These are phyloP conservation scores for Suillus lakei DNA, from an alignment of 768 basidiomycete species.

Conservation along the genomic window DNA sequence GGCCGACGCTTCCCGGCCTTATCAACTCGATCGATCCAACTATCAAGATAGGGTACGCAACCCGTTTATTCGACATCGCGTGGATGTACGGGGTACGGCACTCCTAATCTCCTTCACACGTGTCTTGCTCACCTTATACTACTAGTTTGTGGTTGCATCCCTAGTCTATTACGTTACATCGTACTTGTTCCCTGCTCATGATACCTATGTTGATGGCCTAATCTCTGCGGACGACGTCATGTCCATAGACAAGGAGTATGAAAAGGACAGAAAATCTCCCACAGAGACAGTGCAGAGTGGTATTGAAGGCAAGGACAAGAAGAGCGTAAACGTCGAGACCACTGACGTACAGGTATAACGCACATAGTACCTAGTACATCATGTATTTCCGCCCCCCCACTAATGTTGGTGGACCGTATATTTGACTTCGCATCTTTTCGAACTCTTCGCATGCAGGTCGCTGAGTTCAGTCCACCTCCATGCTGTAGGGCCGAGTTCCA, in stretches of 20 bases:
- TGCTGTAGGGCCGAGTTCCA: no score
- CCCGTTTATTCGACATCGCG: constrained; percentile 67
- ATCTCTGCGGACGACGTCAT: constrained; percentile 25
- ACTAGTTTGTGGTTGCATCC: constrained; percentile 30
- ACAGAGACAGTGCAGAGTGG: constrained; percentile 1
- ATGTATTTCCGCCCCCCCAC: no score
- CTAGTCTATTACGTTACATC: constrained; percentile 32
- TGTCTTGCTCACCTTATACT: constrained; percentile 12
- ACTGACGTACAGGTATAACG: background rate
- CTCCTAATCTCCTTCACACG: constrained; percentile 4
- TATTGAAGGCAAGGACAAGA: constrained; percentile 6
- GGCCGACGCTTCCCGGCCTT: constrained; percentile 78
- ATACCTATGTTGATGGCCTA: constrained; percentile 31
- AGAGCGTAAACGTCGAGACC: background rate
- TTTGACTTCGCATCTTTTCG: background rate
- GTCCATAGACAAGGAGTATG: constrained; percentile 3
- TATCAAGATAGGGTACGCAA: constrained; percentile 62
- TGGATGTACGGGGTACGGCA: constrained; percentile 75
- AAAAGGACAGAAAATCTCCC: background rate
- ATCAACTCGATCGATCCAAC: constrained; percentile 71
- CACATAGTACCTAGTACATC: background rate
- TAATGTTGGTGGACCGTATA: background rate
- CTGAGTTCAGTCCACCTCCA: no score
- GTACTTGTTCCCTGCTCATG: constrained; percentile 27
- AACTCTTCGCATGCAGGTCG: no score